These are phyloP conservation scores for Naumovozyma baii DNA, from an alignment of 805 yeast species.

Conservation along the genomic window DNA sequence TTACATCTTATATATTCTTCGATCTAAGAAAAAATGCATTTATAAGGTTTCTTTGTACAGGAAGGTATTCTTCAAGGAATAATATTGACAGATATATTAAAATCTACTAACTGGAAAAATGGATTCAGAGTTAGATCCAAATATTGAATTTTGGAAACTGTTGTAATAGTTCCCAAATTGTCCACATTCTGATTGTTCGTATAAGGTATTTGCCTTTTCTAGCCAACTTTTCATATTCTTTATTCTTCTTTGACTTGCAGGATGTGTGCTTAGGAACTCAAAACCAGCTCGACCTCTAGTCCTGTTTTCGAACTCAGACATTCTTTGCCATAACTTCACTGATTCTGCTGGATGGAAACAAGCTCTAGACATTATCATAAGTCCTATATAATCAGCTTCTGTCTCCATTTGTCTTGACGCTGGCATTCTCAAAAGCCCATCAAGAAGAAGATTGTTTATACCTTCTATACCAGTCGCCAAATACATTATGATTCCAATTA, in stretches of 20 bases:
- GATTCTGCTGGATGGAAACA: constrained; percentile 77
- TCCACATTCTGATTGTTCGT: constrained; percentile 27
- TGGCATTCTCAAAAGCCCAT: constrained; percentile 60
- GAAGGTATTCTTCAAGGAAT: too few relatives aligned
- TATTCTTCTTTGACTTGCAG: constrained; percentile 67
- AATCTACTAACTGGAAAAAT: not conserved
- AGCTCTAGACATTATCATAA: constrained; percentile 82
- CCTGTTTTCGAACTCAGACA: constrained; percentile 45
- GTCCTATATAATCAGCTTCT: constrained; percentile 92
- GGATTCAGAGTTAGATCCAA: not conserved
- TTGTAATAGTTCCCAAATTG: constrained; percentile 9
- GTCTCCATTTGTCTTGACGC: constrained; percentile 89
- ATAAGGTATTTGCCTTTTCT: constrained; percentile 36
- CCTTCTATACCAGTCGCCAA: constrained; percentile 50
- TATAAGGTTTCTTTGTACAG: too few relatives aligned
- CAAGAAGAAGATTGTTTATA: constrained; percentile 44
- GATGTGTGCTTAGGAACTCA: constrained; percentile 82
- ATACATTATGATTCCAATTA: constrained; percentile 44
- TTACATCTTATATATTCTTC: too few relatives aligned
- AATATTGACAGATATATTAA: too few relatives aligned
- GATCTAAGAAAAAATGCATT: too few relatives aligned
- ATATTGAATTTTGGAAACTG: constrained; percentile 14
- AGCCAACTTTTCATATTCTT: constrained; percentile 59
- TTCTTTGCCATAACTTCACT: constrained; percentile 70
- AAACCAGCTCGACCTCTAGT: constrained; percentile 28